phyloP scores from a whole-genome alignment of 345 rosid species.

The Raphanus sativus region DNA sequence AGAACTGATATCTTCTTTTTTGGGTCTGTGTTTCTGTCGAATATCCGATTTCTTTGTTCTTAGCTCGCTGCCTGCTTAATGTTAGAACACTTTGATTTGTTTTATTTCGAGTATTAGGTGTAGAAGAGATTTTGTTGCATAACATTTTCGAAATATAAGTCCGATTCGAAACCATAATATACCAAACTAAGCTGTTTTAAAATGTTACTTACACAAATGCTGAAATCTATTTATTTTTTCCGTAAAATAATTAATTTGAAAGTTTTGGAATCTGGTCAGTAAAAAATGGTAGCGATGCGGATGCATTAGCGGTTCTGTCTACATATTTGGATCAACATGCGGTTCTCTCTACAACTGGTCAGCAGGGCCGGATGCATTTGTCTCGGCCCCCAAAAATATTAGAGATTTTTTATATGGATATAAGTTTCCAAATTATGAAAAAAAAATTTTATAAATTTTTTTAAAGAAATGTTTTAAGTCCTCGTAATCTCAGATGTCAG shows the following conservation, averaged over 20 bases:
- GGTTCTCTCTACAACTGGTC: neutral
- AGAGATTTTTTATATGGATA: too few species aligned
- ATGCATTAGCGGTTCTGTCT: neutral
- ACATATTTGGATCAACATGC: neutral
- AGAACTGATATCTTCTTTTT: constrained; percentile 32
- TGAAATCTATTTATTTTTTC: neutral
- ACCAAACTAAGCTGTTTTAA: neutral
- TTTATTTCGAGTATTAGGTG: constrained; percentile 9
- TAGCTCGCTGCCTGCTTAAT: constrained; percentile 15
- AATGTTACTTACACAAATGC: neutral
- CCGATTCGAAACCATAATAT: neutral
- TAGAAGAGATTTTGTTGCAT: neutral
- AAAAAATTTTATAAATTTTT: too few species aligned
- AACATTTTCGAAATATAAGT: neutral
- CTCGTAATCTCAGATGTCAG: too few species aligned
- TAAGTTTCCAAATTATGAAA: too few species aligned
- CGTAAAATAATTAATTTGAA: neutral
- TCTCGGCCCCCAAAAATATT: too few species aligned
- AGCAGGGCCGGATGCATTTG: too few species aligned
- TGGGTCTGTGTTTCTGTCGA: neutral
- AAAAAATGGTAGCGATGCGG: neutral
- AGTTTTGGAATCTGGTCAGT: neutral
- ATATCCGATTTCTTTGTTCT: constrained; percentile 7
- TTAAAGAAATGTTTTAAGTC: too few species aligned
- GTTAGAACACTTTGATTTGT: constrained; percentile 17